Evolutionary conservation across 2,329 filamentous ascomycete genomes (phyloP).

Genomic region (Diaporthe humulicola): DNA sequence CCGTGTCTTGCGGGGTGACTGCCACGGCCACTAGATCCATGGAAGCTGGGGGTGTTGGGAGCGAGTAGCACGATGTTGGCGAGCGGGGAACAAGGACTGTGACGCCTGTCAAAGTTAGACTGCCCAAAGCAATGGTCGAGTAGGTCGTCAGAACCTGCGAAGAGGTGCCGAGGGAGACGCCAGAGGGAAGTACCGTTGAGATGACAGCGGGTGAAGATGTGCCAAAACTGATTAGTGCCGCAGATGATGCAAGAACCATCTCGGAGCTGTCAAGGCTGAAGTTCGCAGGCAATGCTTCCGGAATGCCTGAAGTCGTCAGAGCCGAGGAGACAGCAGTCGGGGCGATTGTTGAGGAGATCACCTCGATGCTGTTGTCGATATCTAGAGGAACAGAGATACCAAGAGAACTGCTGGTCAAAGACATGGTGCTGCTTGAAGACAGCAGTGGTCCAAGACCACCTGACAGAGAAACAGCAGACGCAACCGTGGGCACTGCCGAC

Average conservation of each 20-base stretch:
- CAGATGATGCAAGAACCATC: conserved; percentile 28
- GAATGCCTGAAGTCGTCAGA: conserved; percentile 37
- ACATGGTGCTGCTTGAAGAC: conserved; percentile 12
- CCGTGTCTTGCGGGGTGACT: conserved; percentile 32
- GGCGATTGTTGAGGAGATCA: conserved; percentile 33
- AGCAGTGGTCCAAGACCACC: conserved; percentile 35
- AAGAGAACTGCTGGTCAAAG: neutral
- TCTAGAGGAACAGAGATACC: neutral
- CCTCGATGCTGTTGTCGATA: conserved; percentile 21
- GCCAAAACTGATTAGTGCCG: conserved; percentile 38
- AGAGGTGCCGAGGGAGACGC: conserved; percentile 31
- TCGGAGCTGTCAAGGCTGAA: conserved; percentile 32
- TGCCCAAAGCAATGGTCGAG: conserved; percentile 31
- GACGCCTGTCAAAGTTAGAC: conserved; percentile 41
- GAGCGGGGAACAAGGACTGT: conserved; percentile 43
- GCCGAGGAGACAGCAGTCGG: conserved; percentile 37
- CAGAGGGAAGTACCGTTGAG: conserved; percentile 31
- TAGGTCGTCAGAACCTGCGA: conserved; percentile 33
- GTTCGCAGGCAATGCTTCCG: conserved; percentile 30
- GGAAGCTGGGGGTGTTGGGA: conserved; percentile 41
- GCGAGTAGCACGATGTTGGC: conserved; percentile 43
- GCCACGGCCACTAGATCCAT: conserved; percentile 43
- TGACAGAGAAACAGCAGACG: conserved; percentile 33
- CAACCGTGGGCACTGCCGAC: conserved; percentile 16
- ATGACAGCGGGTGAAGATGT: conserved; percentile 37